phyloP scores from a whole-genome alignment of 371 early-diverging fungal genomes.

The Haplosporangium sp. region DNA sequence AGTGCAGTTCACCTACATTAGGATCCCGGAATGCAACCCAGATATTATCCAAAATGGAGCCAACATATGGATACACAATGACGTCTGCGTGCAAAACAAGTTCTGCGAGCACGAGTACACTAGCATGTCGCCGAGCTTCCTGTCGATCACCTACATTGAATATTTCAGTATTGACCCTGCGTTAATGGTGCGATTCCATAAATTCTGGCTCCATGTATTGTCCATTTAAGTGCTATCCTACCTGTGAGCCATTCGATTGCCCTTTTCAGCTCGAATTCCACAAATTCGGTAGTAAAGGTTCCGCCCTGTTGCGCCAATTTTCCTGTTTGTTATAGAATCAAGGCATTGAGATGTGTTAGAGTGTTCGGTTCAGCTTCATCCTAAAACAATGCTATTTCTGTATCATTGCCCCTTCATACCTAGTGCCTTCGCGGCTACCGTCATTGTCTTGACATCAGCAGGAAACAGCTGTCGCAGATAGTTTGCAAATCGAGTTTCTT shows the following conservation, averaged over 20 bases:
- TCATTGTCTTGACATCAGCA: constrained; percentile 87
- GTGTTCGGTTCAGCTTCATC: neutral
- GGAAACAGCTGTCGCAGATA: constrained; percentile 88
- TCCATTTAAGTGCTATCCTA: constrained; percentile 18
- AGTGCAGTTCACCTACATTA: constrained; percentile 58
- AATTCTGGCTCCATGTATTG: neutral
- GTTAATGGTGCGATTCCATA: neutral
- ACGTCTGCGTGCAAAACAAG: constrained; percentile 88
- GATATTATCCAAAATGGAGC: constrained; percentile 87
- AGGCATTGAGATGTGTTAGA: neutral
- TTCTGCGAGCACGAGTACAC: constrained; percentile 88
- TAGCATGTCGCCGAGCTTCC: constrained; percentile 86
- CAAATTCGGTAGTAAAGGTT: constrained; percentile 84
- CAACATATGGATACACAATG: constrained; percentile 85
- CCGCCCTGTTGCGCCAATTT: constrained; percentile 81
- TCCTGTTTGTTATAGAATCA: constrained; percentile 56
- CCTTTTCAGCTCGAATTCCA: constrained; percentile 89
- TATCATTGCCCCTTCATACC: constrained; percentile 56
- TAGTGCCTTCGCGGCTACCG: constrained; percentile 84
- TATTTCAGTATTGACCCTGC: neutral
- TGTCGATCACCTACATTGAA: constrained; percentile 67
- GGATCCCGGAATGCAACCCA: constrained; percentile 91
- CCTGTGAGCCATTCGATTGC: constrained; percentile 93
- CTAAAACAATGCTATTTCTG: neutral
- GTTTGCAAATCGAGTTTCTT: constrained; percentile 84